These are phyloP conservation scores for Tubosaeta sp. DNA, from an alignment of 768 basidiomycete genomes.

Conservation along the genomic window DNA sequence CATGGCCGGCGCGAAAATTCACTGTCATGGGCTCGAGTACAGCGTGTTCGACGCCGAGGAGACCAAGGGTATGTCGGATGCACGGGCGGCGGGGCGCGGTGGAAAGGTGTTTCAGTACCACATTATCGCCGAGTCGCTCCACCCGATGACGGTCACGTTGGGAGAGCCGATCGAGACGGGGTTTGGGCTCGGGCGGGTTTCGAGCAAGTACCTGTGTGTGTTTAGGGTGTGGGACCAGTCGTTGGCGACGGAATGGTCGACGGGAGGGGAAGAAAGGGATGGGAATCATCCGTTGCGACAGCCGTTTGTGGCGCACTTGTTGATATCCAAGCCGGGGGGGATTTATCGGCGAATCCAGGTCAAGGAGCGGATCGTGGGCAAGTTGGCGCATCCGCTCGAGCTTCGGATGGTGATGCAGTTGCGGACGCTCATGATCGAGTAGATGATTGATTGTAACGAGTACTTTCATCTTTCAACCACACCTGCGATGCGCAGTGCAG, in stretches of 20 bases:
- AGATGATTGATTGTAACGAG: no score
- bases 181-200: slow-evolving; percentile 12
- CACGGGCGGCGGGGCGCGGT: neutral
- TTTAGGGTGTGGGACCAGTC: slow-evolving; percentile 22
- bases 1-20: slow-evolving; percentile 17
- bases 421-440: slow-evolving; percentile 19
- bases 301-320: slow-evolving; percentile 18
- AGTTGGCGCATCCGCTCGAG: slow-evolving; percentile 13
- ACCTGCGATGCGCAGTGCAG: neutral
- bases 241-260: slow-evolving; percentile 6
- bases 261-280: neutral
- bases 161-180: slow-evolving; percentile 19
- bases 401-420: slow-evolving; percentile 12
- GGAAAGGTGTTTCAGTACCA: slow-evolving; percentile 13
- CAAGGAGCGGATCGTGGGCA: slow-evolving; percentile 20
- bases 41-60: slow-evolving; percentile 14
- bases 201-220: slow-evolving; percentile 14
- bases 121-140: slow-evolving; percentile 12
- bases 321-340: slow-evolving; percentile 13
- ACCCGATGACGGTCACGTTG: slow-evolving; percentile 20
- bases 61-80: slow-evolving; percentile 9
- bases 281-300: slow-evolving; percentile 17
- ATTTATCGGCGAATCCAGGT: slow-evolving; percentile 16
- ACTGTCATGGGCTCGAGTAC: slow-evolving; percentile 22
- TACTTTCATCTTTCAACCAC: no score